These are phyloP conservation scores for Dactylis glomerata DNA, from an alignment of 176 grass and related monocot genomes.

Conservation along the genomic window DNA sequence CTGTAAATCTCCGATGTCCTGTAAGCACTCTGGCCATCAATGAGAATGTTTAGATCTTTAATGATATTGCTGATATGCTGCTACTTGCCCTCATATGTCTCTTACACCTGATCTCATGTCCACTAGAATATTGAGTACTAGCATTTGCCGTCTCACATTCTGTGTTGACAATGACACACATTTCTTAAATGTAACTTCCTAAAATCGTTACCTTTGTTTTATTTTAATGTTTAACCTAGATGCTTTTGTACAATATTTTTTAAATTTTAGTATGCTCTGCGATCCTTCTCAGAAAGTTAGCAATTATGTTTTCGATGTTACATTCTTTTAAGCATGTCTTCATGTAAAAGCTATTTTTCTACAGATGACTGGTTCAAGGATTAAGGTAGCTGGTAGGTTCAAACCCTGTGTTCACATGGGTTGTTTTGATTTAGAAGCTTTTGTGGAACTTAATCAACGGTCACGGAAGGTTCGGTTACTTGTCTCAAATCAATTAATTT, in stretches of 20 bases:
- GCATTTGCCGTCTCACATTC: neutral
- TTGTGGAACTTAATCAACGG: conserved; percentile 74
- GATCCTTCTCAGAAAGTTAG: neutral
- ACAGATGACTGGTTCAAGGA: conserved; percentile 84
- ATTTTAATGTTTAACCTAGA: neutral
- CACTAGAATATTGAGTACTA: conserved; percentile 7
- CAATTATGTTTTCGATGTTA: neutral
- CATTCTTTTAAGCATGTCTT: conserved; percentile 1
- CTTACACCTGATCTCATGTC: neutral
- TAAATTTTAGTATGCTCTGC: neutral
- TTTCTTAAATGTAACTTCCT: neutral
- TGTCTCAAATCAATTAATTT: neutral
- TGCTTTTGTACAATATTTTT: conserved; percentile 15
- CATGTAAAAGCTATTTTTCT: conserved; percentile 18
- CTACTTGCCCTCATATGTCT: neutral
- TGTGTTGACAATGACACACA: neutral
- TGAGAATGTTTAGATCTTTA: conserved; percentile 6
- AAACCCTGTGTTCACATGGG: conserved; percentile 88
- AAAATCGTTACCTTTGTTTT: neutral
- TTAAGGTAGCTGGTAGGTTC: conserved; percentile 85
- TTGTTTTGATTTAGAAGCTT: conserved; percentile 97
- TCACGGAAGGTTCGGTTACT: conserved; percentile 71
- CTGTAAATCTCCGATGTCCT: conserved; percentile 85
- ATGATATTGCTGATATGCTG: conserved; percentile 20
- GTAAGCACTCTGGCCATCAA: conserved; percentile 50